Evolutionary conservation across 768 basidiomycete genomes (phyloP), one percentile per base, ranked within the genome.

Genomic region (Boletus sensibilis): DNA sequence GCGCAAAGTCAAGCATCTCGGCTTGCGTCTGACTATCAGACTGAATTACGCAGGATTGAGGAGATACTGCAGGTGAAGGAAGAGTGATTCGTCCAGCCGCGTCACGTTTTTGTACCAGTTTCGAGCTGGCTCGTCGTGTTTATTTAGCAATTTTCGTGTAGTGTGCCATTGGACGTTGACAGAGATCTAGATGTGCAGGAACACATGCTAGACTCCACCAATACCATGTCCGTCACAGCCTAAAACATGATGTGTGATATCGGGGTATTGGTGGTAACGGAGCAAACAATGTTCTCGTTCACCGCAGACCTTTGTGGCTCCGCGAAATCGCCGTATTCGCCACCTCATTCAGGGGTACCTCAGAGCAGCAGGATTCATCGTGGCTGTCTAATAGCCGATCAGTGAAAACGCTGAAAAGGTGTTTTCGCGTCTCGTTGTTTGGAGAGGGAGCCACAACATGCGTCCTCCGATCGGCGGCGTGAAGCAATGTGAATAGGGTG

Each of bases 11-110:
- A 72, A 31, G 57, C 70, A 23, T 56, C 68, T 11, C 61, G 58
- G n/a, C 64, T 72, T 38, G 70, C 66, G 18, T 72, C 70, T 8
- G 70, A 73, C 43, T 72, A 72, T 39, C 72, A 73, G 63, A 54
- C 66, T 1, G 70, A 72, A 61, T 55, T 72, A 35, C 70, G 70
- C 58, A 73, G 67, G 50, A 73, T 72, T 31, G 70, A 72, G 59
- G 68, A 73, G 57, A 48, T 70, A 40, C 44, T 72, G 27, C 62
- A 69, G 48, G 61, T 68, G 20, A 71, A 69, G 59, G 72, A 68
- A 12, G 71, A 37, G n/a, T 72, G 57, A 64, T 55, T 39, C 37
- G 3, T 53, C 14, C 39, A 42, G 42, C 35, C 40, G 2, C 45
- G 52, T 58, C 57, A 61, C 56, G 50, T 69, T 70, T 70, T 53